Base-by-base conservation (phyloP, 805 yeast genomes). In the Blastobotrys robertii region DNA sequence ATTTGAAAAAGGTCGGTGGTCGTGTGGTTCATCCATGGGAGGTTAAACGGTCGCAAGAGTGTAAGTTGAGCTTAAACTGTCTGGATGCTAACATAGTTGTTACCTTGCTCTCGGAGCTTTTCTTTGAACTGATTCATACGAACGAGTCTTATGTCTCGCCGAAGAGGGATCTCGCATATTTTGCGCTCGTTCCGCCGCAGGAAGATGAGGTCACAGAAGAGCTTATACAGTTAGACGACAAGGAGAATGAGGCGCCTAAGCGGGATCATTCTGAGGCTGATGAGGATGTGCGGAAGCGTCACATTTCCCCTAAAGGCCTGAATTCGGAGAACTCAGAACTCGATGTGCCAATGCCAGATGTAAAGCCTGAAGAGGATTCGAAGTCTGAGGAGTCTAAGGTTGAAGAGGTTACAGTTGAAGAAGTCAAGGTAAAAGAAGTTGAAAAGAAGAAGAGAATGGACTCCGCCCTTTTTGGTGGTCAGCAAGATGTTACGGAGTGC, bases 401-500 rank as follows among this genome's bases (percentile, higher is more conserved):
- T 3, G 19, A 13, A 10, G 13, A 13, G 37, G 15, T 13, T 5
- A 15, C 3, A 8, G 6, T 19, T 19, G 37, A 34, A 19, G 25
- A 19, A 6, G 25, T 19, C 25, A 34, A 36, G 6, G 25, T 25
- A 19, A 29, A 30, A 12, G 28, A 32, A 13, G 43, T 33, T 10
- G 37, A 33, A 11, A 41, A 40, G 15, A 39, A 44, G 32, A 37
- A 40, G 15, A 41, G 39, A 16, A 46, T 51, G 13, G 49, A 52
- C 35, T 43, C 42, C 88, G 84, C 56, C 69, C 80, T 55, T 30
- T 45, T 52, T 31, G 95, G 96, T 2, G 70, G 94, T 50, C 98
- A 92, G 59, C 98, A 92, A 60, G 98, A 92, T 66, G 97, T 92
- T 13, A 87, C 97, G 0, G 98, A 92, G 59, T 90, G 97, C 61